Conservation (phyloP, 1,284 basidiomycete species). For the Ceratobasidium sp. region DNA sequence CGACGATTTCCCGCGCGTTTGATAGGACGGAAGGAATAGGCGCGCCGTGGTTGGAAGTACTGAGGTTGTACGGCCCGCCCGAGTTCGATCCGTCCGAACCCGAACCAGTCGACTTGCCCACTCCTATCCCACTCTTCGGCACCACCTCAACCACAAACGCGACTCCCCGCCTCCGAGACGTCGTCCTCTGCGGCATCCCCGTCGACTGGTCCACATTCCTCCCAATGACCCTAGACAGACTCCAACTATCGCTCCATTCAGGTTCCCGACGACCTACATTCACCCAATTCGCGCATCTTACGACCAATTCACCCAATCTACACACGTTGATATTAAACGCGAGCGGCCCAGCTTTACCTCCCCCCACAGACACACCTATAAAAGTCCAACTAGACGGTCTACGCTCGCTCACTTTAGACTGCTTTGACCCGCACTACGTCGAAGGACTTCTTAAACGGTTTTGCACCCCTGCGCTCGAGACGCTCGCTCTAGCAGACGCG, state of each 20-base stretch:
- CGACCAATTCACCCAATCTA: constrained; percentile 20
- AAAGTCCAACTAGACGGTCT: constrained; percentile 12
- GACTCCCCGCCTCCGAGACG: constrained; percentile 29
- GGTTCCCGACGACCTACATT: constrained; percentile 32
- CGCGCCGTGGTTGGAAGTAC: constrained; percentile 23
- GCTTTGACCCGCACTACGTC: constrained; percentile 38
- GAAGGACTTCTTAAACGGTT: constrained; percentile 20
- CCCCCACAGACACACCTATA: not conserved
- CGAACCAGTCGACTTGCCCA: constrained; percentile 23
- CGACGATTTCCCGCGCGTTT: constrained; percentile 24
- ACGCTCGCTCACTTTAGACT: constrained; percentile 18
- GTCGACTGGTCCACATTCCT: constrained; percentile 32
- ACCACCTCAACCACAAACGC: not conserved
- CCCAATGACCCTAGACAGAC: constrained; percentile 25
- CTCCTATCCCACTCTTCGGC: constrained; percentile 22
- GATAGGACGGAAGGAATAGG: not conserved
- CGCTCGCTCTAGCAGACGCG: constrained; percentile 33
- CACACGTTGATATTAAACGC: constrained; percentile 40
- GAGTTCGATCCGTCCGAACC: constrained; percentile 39
- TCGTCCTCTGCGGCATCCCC: constrained; percentile 30
- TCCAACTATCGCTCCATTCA: constrained; percentile 38
- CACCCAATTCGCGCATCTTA: constrained; percentile 35
- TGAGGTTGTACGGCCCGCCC: constrained; percentile 36
- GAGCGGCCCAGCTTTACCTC: constrained; percentile 13
- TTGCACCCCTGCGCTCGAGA: constrained; percentile 26